Evolutionary conservation across 2,329 filamentous ascomycete genomes (phyloP), one percentile per base, ranked within the genome.

Genomic region (Ophiocordyceps camponoti-rufipedis): DNA sequence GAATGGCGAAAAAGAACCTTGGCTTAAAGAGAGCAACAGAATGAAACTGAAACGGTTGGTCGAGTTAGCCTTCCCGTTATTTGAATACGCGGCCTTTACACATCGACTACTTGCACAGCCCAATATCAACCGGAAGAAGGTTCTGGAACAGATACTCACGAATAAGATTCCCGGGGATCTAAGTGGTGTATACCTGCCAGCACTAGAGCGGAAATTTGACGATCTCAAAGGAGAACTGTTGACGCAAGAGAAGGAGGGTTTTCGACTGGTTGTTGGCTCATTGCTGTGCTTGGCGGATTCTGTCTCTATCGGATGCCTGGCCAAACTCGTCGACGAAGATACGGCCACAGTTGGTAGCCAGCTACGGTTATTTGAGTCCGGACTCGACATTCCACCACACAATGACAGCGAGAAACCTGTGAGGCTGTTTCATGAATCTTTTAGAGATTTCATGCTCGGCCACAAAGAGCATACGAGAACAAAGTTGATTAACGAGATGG

Each of bases 381-480:
- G 65, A 5, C 44, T 67, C 0, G 48, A 51, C 28, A 47, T 65
- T 2, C 59, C 62, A n/a, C n/a, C n/a, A n/a, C n/a, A n/a, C 2
- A 44, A 44, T 4, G 39, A 51, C 9, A 1, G 45, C 9, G 42
- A 48, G 0, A 12, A 28, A 4, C 57, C 59, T 0, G 43, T 65
- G 4, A 53, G 51, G 14, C 47, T 59, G 1, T 54, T 62, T 3
- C 62, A 67, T 42, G 47, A 59, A 11, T 65, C 63, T 0, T 67
- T 67, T 44, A 56, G 57, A 14, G 61, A 66, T 41, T 55, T 54
- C 3, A 19, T 54, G 1, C 0, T 49, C 10, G 49, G 61, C 45
- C 32, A 49, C n/a, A 45, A 56, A 5, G 5, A 45, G 32, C 29
- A 45, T 32, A 16, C n/a, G n/a, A n/a, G n/a, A n/a, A n/a, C n/a